Base-by-base conservation (phyloP, 2,329 filamentous ascomycete species). In the Xylariaceae sp. region DNA sequence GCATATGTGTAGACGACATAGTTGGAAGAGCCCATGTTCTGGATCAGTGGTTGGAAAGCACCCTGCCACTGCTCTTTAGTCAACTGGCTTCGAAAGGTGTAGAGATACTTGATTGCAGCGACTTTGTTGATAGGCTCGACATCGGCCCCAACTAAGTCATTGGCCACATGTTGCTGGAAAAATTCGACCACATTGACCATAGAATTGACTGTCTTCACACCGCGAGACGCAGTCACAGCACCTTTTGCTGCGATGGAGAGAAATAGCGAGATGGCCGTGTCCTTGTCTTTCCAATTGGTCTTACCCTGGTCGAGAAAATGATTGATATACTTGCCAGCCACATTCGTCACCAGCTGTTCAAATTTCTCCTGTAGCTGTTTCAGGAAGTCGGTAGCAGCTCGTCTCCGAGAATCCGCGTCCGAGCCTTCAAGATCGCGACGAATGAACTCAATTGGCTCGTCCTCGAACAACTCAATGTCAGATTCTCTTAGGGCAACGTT, bases 1-100 rank as follows among this genome's bases (percentile, higher is more conserved):
- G 94, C 90, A 65, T 99, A 99, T 0, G 91, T 96, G 72, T 99
- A 96, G 38, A 97, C 90, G 49, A 97, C 94, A 62, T 96, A 97
- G 68, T 96, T 94, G 18, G 84, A 78, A 2, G 90, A 95, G 54
- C 83, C 89, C 58, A 99, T 76, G 65, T 96, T 95, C 65, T 94
- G 89, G 46, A 97, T 90, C 39, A 99, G 78, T 15, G 95, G 84
- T 11, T 89, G 87, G 64, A 99, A 89, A 1, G 91, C 91, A 49
- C 86, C 83, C 62, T 87, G 87, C 90, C 94, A 97, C 68, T 96
- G 89, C 32, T 91, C 85, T 66, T 89, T 89, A 15, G 90, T 92
- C 53, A 99, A 79, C 65, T 96, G 90, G 66, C 90, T 96, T 62
- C 94, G 87, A 82, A 99, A 99, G 40, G 87, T 89, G 75, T 99